Evolutionary conservation across 257 asterid species (phyloP), one percentile per base, ranked within the genome.

Genomic region (Petunia secreta): DNA sequence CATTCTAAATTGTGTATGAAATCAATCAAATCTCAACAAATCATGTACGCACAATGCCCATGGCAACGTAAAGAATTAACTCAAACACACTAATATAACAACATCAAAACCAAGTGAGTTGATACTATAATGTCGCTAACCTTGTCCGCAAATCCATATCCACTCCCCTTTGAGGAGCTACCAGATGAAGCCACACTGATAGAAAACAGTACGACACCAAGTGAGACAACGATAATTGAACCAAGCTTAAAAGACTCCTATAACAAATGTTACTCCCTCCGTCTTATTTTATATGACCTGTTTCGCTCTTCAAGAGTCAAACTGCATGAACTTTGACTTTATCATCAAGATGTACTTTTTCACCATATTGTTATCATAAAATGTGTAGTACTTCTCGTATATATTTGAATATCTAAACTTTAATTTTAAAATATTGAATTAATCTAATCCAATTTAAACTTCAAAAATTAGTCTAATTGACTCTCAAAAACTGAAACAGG

Each of bases 91-190:
- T 79, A 39, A 59, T 38, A 82, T 57, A 68, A 77, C 67, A 48
- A 77, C 67, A 48, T 40, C 78, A 37, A 80, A 79, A 74, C 77
- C 79, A 79, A 79, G 65, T 64, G 53, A 62, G 37, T 78, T 10
- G 52, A 81, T 25, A 79, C 37, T 77, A 81, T 2, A 66, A 48
- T 69, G 68, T 79, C 44, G 89, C 83, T 81, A 85, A 95, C 99
- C 98, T 95, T 95, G 85, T 93, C 99, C 8, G 99, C 98, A 82
- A 89, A 92, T 82, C 99, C 99, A 75, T 95, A 95, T 63, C 98
- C 97, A 86, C 85, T 90, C 39, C 93, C 92, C 89, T 88, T 93
- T 14, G 81, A 84, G 60, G 94, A 68, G 83, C 89, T 89, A 59
- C 84, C 74, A 60, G 97, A 69, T 50, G 97, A 76, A 36, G 87